Evolutionary conservation across 2,329 filamentous ascomycete species (phyloP), one percentile per base, ranked within the genome.

Genomic region (Ceratocystiopsis sp.): DNA sequence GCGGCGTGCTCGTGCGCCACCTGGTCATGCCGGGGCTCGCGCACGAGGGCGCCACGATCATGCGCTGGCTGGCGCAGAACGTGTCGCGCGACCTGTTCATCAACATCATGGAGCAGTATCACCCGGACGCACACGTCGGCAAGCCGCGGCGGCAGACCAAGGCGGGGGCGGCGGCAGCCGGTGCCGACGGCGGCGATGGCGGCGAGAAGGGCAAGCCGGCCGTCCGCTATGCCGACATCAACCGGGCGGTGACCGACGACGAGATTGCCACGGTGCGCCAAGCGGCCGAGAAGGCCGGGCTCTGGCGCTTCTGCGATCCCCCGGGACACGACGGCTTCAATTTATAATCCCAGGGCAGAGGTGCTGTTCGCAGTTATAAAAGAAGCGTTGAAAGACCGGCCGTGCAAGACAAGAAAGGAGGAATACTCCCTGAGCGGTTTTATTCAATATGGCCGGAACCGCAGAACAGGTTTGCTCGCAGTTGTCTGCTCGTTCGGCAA

Each of bases 21-120:
- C 68, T 93, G 2, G 82, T 89, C 21, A 93, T 93, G 84, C 84
- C 84, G 0, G 82, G 82, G 0, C 75, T 78, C 52, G 80, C 83
- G 54, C 72, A 73, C 16, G 84, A 91, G 59, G 80, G 80, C 0
- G 67, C 68, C 41, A 65, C 75, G 48, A 91, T 93, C 46, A 80
- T 93, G 66, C 67, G 63, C 48, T 93, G 83, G 68, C 64, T 93
- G 15, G 84, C 82, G 0, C 64, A 71, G 25, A 73, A 85, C 42
- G 68, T 93, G 2, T 84, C 80, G 4, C 69, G 64, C 44, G 83
- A 91, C 57, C 67, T 81, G 37, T 89, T 87, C 59, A 72, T 91
- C 46, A 80, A 93, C 55, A 78, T 93, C 50, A 91, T 91, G 84
- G 84, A 93, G 59, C 84, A 93, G 60, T 91, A 91, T 54, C 77